phyloP scores from a whole-genome alignment of 148 eudicot species.

The Talinum fruticosum region DNA sequence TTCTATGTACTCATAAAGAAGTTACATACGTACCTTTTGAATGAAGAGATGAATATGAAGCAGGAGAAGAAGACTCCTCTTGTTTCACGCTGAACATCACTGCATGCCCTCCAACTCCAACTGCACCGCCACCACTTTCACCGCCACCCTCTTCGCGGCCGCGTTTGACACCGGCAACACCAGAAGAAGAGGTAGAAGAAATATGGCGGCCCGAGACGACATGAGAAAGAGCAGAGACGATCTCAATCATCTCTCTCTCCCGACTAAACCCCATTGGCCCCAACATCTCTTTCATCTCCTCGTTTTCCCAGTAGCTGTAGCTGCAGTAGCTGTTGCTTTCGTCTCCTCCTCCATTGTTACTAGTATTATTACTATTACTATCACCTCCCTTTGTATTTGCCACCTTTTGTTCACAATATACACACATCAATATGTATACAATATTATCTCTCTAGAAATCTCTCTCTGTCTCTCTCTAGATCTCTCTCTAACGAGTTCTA shows the following conservation, averaged over 20 bases:
- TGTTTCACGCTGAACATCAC: constrained; percentile 15
- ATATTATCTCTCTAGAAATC: not conserved
- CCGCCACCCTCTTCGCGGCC: constrained; percentile 5
- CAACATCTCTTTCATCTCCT: constrained; percentile 22
- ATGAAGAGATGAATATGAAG: constrained; percentile 21
- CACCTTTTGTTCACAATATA: constrained; percentile 30
- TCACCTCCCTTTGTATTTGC: constrained; percentile 29
- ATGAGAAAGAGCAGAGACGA: constrained; percentile 67
- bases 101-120: constrained; percentile 14
- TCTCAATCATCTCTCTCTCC: constrained; percentile 53
- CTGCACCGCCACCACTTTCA: constrained; percentile 4
- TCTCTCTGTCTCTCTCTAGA: not conserved
- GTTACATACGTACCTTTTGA: constrained; percentile 27
- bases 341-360: not conserved
- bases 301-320: constrained; percentile 20
- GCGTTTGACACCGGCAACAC: constrained; percentile 19
- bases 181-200: not conserved
- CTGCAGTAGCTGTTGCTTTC: constrained; percentile 11
- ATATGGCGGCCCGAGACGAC: constrained; percentile 45
- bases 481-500: not conserved
- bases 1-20: constrained; percentile 13
- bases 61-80: not conserved
- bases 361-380: constrained; percentile 1
- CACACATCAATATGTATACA: constrained; percentile 12
- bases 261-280: constrained; percentile 46